Evolutionary conservation across 306 rosid genomes (phyloP), one percentile per base, ranked within the genome.

Genomic region (Vicia villosa): DNA sequence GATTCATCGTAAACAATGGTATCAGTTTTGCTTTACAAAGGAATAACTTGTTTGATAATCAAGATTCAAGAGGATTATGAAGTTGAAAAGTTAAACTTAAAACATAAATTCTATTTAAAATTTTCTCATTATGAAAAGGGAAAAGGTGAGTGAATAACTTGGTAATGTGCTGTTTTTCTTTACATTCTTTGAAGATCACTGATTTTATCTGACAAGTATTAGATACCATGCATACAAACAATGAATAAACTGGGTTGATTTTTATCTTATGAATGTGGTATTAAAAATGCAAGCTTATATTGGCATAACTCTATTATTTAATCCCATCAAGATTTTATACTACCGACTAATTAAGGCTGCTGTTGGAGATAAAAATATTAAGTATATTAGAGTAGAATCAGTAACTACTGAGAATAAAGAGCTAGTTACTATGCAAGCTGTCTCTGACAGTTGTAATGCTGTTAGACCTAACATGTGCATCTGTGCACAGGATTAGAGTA

Each of bases 191-290:
- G 45, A 52, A n/a, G 32, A 37, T 38, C 15, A 13, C 52, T 26
- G 57, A 56, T 70, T 64, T 58, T 57, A 17, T 52, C 3, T 17
- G 20, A 51, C 64, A 45, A 45, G 30, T 21, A 13, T 66, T 66
- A 38, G 68, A 14, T 32, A 10, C 42, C 32, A 43, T 20, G 49
- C 67, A 74, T 65, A 6, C 10, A 30, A 43, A 42, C 41, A 10
- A 42, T 10, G 36, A 70, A 20, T 45, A 5, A 13, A 12, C 17
- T 37, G 17, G 80, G 55, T 13, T n/a, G 19, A 26, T 14, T 71
- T 11, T 43, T 47, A 9, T 43, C 13, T 51, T n/a, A 24, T 64
- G 66, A 55, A 64, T 68, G 17, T 24, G 37, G 24, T 40, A 30
- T 30, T 4, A 5, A 30, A 5, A 5, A 30, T 5, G 8, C 36